phyloP scores from a whole-genome alignment of 192 early-diverging fungal genomes.

The Dissophora globulifera region DNA sequence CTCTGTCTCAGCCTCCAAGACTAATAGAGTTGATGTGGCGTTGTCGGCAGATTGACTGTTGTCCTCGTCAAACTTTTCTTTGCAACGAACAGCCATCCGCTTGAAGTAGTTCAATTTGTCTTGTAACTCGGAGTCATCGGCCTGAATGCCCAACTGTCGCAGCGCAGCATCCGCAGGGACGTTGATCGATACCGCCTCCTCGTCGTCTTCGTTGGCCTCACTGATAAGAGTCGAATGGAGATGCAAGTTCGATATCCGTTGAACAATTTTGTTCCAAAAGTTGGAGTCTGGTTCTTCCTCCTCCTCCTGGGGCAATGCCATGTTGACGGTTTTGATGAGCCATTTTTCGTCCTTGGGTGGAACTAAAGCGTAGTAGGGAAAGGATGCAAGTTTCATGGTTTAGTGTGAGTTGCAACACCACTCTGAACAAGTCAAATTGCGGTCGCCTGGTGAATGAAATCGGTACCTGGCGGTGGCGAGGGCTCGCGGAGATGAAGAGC shows the following conservation, averaged over 20 bases:
- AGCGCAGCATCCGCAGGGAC: slow-evolving; percentile 30
- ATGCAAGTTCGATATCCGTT: slow-evolving; percentile 6
- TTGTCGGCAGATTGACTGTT: not conserved
- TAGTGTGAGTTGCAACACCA: too few relatives aligned
- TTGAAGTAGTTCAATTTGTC: slow-evolving; percentile 32
- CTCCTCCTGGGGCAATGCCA: slow-evolving; percentile 19
- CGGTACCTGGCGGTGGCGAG: slow-evolving; percentile 37
- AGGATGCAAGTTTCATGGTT: not conserved
- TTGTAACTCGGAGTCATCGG: slow-evolving; percentile 14
- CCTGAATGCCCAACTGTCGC: slow-evolving; percentile 15
- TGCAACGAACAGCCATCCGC: slow-evolving; percentile 27
- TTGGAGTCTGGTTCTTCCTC: slow-evolving; percentile 13
- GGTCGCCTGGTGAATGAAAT: too few relatives aligned
- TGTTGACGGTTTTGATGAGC: slow-evolving; percentile 34
- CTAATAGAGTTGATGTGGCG: too few relatives aligned
- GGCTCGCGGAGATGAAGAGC: slow-evolving; percentile 35
- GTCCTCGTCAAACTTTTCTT: slow-evolving; percentile 45
- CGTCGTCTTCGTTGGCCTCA: not conserved
- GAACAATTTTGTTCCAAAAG: slow-evolving; percentile 37
- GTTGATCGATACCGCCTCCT: slow-evolving; percentile 21
- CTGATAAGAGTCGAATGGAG: not conserved
- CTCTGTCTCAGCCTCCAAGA: not conserved
- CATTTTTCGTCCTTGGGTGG: slow-evolving; percentile 44
- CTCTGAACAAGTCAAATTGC: too few relatives aligned
- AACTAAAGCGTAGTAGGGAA: slow-evolving; percentile 7